Evolutionary conservation across 495 filamentous ascomycete genomes (phyloP), one percentile per base, ranked within the genome.

Genomic region (Amphirosellinia nigrospora): DNA sequence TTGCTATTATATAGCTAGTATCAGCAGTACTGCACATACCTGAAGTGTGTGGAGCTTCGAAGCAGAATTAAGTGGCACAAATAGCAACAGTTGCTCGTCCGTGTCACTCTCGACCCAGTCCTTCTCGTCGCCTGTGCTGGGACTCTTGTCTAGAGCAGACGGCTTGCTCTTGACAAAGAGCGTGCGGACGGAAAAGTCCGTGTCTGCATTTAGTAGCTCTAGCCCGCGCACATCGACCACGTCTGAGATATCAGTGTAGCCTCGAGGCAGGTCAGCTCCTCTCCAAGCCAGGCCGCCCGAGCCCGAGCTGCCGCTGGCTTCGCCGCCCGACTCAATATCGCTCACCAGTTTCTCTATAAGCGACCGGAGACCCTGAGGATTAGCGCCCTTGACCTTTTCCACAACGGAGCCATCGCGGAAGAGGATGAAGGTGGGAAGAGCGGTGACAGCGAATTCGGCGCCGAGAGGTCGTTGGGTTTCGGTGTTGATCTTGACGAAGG

Each of bases 91-190:
- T 85, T 99, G 96, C 83, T 98, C 94, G 78, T 99, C 96, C n/a
- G 94, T 97, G 77, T 98, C 96, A 76, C 93, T 97, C 85, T 98
- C 93, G n/a, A 98, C 88, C 93, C 94, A 98, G 80, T 99, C 96
- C 63, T 88, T 88, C 19, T 50, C 78, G 19, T 74, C 80, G 46
- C 75, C 75, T 13, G 79, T 79, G 53, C 79, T 85, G 79, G 91
- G 92, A 46, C 87, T 86, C 73, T 91, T 91, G 15, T 79, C 83
- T 46, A 95, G 79, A 1, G 87, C 83, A 58, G 81, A 80, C 16
- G 96, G 96, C 79, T 92, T 91, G 46, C 77, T 84, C 7, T 71
- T 70, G 21, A 92, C 87, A 74, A 99, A 93, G 6, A 98, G 82
- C n/a, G 87, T 88, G 68, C 90, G 83, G 36, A 91, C 90, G 52